A percentile compares a stretch with the other conserved stretches of the same genome.
phyloP scores from a whole-genome alignment of 805 yeast genomes.

The Sungouiozyma intestinalis region DNA sequence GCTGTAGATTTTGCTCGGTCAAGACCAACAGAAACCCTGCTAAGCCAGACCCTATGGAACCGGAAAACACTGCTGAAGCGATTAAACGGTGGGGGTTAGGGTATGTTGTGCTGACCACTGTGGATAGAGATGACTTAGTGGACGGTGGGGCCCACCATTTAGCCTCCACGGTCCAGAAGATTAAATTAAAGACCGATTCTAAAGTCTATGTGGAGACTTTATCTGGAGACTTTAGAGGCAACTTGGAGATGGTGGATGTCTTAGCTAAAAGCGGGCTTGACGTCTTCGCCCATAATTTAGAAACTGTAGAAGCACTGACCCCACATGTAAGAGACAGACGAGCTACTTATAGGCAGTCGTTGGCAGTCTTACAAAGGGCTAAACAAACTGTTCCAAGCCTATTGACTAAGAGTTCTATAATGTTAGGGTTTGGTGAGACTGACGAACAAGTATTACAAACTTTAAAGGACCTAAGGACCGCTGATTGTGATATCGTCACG shows the following conservation, averaged over 20 bases:
- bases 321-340: constrained; percentile 94
- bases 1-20: constrained; percentile 97
- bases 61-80: constrained; percentile 96
- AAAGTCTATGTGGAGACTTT: constrained; percentile 87
- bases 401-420: constrained; percentile 85
- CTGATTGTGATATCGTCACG: constrained; percentile 86
- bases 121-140: constrained; percentile 85
- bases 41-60: constrained; percentile 90
- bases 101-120: constrained; percentile 93
- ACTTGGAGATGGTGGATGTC: constrained; percentile 63
- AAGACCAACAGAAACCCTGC: constrained; percentile 84
- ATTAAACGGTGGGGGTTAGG: constrained; percentile 97
- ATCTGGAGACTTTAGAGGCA: constrained; percentile 93
- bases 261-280: constrained; percentile 84
- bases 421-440: constrained; percentile 95
- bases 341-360: constrained; percentile 86
- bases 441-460: constrained; percentile 81
- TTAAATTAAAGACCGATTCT: constrained; percentile 72
- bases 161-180: constrained; percentile 73
- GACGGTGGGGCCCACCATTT: constrained; percentile 94
- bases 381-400: constrained; percentile 64
- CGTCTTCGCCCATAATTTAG: constrained; percentile 94
- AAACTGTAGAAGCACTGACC: constrained; percentile 90
- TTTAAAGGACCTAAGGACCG: constrained; percentile 60
- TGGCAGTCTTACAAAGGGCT: constrained; percentile 69